Evolutionary conservation across 2,329 filamentous ascomycete species (phyloP), one percentile per base, ranked within the genome.

Genomic region (Aspergillus sp.): DNA sequence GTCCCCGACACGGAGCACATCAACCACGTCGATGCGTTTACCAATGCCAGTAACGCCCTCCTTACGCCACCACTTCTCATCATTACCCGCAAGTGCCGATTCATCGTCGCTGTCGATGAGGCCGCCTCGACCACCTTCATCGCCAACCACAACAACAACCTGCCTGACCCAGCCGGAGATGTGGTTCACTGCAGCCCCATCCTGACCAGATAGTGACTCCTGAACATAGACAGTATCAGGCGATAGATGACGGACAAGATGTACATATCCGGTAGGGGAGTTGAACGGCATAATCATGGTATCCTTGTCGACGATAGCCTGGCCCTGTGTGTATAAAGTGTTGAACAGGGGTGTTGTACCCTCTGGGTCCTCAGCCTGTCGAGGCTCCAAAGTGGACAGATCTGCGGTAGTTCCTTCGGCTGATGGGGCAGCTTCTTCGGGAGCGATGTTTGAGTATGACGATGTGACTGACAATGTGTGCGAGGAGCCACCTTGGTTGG

Each of bases 181-280:
- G 55, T 90, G 89, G 19, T 86, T 87, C 25, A 97, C 86, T 27
- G 87, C 81, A 59, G 85, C 84, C 27, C 93, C 93, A 40, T 89
- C 84, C 2, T 85, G 79, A 6, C 93, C 93, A 45, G 89, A 85
- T 25, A 97, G 83, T 3, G 90, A 91, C 69, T 95, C 91, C 68
- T 96, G 90, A 11, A 97, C 82, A 70, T 98, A 98, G 35, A 97
- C 86, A 25, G 93, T 81, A 58, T 96, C 90, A 0, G 93, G 93
- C 39, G 88, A 85, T 6, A 98, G 81, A 71, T 96, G 91, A 52
- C 91, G 89, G 27, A 97, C 83, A 65, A 97, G 91, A 70, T 96
- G 90, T 4, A 91, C 84, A 70, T 95, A 90, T 46, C 93, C 93
- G 27, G 86, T 88, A n/a, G 84, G 78, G 0, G 91, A 90, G 11